Percentiles rank a stretch among this genome's conserved stretches.
Conservation (phyloP, 306 rosid genomes). For the Begonia loranthoides region DNA sequence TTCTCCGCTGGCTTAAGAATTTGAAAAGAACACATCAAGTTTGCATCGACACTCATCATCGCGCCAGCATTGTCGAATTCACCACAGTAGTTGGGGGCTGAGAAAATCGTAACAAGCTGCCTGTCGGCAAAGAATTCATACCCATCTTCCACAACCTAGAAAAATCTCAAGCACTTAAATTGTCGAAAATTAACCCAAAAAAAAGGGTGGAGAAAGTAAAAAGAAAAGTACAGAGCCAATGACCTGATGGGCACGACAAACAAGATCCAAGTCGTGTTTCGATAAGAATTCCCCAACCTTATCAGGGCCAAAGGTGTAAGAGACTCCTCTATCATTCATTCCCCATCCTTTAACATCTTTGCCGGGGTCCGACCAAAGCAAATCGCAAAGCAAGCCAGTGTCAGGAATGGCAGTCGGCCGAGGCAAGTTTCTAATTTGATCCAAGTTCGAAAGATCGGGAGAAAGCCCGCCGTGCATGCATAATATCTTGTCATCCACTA, state of each 20-base stretch:
- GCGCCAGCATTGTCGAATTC: slow-evolving; percentile 91
- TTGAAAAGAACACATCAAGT: slow-evolving; percentile 23
- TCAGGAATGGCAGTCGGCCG: slow-evolving; percentile 64
- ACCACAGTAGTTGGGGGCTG: slow-evolving; percentile 76
- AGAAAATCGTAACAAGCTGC: slow-evolving; percentile 55
- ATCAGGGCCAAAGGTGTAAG: slow-evolving; percentile 79
- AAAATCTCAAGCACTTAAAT: slow-evolving; percentile 14
- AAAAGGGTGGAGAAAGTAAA: neutral
- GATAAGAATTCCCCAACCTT: slow-evolving; percentile 58
- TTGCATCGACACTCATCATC: slow-evolving; percentile 69
- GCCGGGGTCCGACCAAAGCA: slow-evolving; percentile 82
- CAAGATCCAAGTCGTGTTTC: slow-evolving; percentile 69
- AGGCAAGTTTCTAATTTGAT: slow-evolving; percentile 48
- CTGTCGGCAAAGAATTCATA: slow-evolving; percentile 33
- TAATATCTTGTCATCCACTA: slow-evolving; percentile 65
- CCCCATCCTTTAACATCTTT: slow-evolving; percentile 89
- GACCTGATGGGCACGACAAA: slow-evolving; percentile 89
- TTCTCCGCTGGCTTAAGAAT: too few relatives aligned
- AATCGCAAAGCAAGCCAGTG: slow-evolving; percentile 28
- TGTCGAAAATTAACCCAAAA: neutral
- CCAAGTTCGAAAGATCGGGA: slow-evolving; percentile 56
- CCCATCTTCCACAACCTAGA: slow-evolving; percentile 84
- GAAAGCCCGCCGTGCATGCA: slow-evolving; percentile 24
- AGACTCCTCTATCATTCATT: slow-evolving; percentile 80
- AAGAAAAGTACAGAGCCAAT: neutral